Evolutionary conservation across 2,329 filamentous ascomycete genomes (phyloP).

Genomic region (Aspergillus sp.): DNA sequence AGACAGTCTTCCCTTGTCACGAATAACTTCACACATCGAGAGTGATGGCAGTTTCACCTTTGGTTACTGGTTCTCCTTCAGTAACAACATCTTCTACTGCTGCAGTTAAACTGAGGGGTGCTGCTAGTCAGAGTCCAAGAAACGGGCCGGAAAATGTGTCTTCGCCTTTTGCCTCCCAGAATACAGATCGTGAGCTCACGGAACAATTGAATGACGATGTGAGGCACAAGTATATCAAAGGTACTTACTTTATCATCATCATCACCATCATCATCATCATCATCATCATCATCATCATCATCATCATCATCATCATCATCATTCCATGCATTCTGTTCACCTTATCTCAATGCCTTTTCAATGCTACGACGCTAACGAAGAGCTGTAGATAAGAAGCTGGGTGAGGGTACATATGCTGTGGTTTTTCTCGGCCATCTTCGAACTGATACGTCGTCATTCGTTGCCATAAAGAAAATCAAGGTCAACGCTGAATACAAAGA

Average conservation of each 20-base stretch:
- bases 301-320: too few relatives aligned
- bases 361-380: not conserved
- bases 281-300: too few relatives aligned
- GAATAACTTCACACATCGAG: too few relatives aligned
- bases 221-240: slow-evolving; percentile 86
- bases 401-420: slow-evolving; percentile 94
- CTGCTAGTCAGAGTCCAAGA: slow-evolving; percentile 25
- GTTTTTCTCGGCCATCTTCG: slow-evolving; percentile 85
- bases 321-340: too few relatives aligned
- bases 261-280: too few relatives aligned
- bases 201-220: slow-evolving; percentile 78
- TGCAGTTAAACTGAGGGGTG: slow-evolving; percentile 28
- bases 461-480: slow-evolving; percentile 63
- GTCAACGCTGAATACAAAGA: slow-evolving; percentile 65
- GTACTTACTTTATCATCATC: slow-evolving; percentile 39
- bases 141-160: slow-evolving; percentile 11
- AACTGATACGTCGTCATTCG: slow-evolving; percentile 63
- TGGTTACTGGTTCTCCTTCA: slow-evolving; percentile 34
- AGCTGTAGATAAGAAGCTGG: slow-evolving; percentile 72
- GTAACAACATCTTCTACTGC: slow-evolving; percentile 26
- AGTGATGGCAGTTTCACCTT: slow-evolving; percentile 40
- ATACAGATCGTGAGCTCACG: slow-evolving; percentile 43
- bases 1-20: too few relatives aligned
- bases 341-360: too few relatives aligned
- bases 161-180: slow-evolving; percentile 11